A percentile compares a stretch with the other conserved stretches of the same genome.
Conservation (phyloP, 2,329 filamentous ascomycete species). For the Trichophyton simii region DNA sequence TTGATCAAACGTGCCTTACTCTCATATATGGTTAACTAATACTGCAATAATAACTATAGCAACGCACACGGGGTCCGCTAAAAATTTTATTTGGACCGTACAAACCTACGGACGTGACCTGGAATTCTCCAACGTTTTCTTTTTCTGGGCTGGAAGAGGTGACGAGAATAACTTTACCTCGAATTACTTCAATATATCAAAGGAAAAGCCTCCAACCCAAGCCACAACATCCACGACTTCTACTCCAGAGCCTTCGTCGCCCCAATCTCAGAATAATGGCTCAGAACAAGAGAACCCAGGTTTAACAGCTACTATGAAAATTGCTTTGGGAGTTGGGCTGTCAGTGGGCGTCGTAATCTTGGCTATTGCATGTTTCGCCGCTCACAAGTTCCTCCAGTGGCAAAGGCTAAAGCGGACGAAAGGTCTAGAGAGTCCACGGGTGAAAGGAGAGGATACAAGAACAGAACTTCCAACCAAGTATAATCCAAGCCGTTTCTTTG, state of each 20-base stretch:
- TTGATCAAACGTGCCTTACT: background rate
- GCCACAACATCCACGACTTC: background rate
- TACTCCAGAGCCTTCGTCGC: background rate
- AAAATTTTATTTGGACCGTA: slow-evolving; percentile 8
- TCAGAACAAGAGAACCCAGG: background rate
- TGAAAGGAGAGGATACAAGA: background rate
- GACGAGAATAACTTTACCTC: background rate
- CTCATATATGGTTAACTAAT: background rate
- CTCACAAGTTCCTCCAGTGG: background rate
- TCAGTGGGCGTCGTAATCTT: background rate
- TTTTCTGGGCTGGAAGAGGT: slow-evolving; percentile 7
- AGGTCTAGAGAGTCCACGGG: background rate
- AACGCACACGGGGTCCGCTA: background rate
- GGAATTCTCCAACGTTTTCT: slow-evolving; percentile 6
- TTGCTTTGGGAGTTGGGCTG: background rate
- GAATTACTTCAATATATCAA: slow-evolving; percentile 8
- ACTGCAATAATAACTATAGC: background rate
- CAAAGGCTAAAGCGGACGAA: background rate
- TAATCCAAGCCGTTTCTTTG: background rate
- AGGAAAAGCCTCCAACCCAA: background rate
- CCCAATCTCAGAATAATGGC: background rate
- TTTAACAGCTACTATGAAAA: background rate
- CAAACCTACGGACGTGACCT: slow-evolving; percentile 5
- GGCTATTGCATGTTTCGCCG: background rate
- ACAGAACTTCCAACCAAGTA: background rate